Evolutionary conservation across 148 eudicot genomes (phyloP).

Genomic region (Amaranthus hypochondriacus): DNA sequence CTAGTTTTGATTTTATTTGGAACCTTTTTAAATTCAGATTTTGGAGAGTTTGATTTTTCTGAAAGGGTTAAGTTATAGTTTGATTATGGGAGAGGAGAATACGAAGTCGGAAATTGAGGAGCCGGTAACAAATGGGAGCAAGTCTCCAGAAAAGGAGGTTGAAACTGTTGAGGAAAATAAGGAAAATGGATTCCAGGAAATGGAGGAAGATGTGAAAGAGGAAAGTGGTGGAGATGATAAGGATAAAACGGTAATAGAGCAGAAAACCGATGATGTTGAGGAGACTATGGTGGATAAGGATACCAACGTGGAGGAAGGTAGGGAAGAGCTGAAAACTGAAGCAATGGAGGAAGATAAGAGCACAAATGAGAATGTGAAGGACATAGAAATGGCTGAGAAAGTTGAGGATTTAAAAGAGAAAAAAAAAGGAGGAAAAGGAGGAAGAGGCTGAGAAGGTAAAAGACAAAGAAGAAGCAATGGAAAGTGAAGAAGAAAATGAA

Average conservation of each 20-base stretch:
- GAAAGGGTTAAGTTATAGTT: background rate
- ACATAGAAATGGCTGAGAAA: conserved; percentile 18
- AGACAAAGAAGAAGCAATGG: conserved; percentile 23
- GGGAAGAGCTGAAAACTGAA: conserved; percentile 23
- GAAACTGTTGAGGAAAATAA: conserved; percentile 34
- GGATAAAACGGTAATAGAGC: conserved; percentile 25
- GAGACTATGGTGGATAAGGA: conserved; percentile 30
- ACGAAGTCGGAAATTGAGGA: conserved; percentile 34
- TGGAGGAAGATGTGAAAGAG: conserved; percentile 45
- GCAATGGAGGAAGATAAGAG: conserved; percentile 33
- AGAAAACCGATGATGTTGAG: conserved; percentile 39
- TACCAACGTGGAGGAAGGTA: conserved; percentile 16
- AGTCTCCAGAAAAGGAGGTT: conserved; percentile 27
- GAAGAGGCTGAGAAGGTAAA: background rate
- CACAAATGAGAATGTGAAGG: conserved; percentile 17
- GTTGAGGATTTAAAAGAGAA: conserved; percentile 9
- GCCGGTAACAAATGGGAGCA: conserved; percentile 38
- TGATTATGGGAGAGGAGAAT: conserved; percentile 56
- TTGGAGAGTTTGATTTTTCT: background rate
- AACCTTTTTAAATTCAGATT: background rate
- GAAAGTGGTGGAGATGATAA: conserved; percentile 27
- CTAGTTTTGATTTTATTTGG: background rate
- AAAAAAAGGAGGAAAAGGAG: background rate
- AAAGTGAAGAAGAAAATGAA: conserved; percentile 23
- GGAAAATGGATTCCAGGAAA: conserved; percentile 39